Conservation (phyloP, 441 rosid species). For the Eruca vesicaria region DNA sequence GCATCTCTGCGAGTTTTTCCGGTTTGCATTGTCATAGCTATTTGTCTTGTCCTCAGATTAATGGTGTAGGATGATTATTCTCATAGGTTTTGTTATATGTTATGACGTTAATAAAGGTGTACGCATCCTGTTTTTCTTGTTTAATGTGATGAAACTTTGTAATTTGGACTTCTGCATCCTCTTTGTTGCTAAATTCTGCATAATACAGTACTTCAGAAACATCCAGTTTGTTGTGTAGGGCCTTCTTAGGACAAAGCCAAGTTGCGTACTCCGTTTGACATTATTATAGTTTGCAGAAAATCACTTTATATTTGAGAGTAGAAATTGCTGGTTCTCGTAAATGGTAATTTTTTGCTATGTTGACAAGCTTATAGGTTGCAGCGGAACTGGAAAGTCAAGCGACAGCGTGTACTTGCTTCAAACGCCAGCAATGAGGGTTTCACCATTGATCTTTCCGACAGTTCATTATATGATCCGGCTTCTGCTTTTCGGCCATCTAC, state of each 20-base stretch:
- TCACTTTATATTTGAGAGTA: slow-evolving; percentile 3
- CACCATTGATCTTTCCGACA: slow-evolving; percentile 83
- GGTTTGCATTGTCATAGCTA: slow-evolving; percentile 2
- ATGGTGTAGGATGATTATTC: not conserved
- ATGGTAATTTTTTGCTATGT: not conserved
- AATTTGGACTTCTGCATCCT: not conserved
- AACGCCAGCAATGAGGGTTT: slow-evolving; percentile 78
- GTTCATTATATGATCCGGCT: slow-evolving; percentile 51
- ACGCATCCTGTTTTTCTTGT: not conserved
- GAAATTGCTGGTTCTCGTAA: not conserved
- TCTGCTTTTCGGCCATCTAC: slow-evolving; percentile 56
- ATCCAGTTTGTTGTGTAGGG: not conserved
- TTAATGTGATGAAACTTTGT: not conserved
- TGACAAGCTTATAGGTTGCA: slow-evolving; percentile 71
- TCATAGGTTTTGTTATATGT: not conserved
- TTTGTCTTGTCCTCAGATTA: not conserved
- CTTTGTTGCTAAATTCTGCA: not conserved
- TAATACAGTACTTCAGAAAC: not conserved
- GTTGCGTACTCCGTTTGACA: not conserved
- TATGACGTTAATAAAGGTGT: not conserved
- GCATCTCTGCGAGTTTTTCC: not conserved
- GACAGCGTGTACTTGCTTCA: slow-evolving; percentile 72
- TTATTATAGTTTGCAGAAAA: slow-evolving; percentile 3
- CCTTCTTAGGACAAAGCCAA: not conserved
- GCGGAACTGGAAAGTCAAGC: slow-evolving; percentile 98